These are phyloP conservation scores for Forsythia suspensa DNA, from an alignment of 257 asterid genomes.

Conservation along the genomic window DNA sequence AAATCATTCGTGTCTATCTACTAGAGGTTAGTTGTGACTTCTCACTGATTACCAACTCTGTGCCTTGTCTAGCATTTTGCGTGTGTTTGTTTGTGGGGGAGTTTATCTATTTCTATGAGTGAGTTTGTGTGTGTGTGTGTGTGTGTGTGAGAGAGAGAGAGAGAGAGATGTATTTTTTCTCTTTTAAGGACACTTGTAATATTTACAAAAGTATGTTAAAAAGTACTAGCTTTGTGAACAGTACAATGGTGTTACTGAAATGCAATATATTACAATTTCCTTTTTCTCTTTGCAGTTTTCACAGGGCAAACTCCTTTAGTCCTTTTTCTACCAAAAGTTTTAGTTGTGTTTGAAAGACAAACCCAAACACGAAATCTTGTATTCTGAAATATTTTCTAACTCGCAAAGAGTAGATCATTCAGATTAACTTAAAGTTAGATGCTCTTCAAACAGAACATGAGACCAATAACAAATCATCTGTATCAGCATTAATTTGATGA, in stretches of 20 bases:
- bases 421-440: background rate
- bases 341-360: constrained; percentile 2
- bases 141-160: background rate
- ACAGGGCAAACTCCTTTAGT: background rate
- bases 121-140: background rate
- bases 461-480: constrained; percentile 17
- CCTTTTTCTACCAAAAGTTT: background rate
- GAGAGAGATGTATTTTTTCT: background rate
- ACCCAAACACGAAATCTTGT: background rate
- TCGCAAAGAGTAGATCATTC: background rate
- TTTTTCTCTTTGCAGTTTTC: constrained; percentile 15
- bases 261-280: background rate
- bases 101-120: background rate
- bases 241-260: background rate
- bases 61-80: background rate
- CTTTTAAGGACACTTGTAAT: constrained; percentile 8
- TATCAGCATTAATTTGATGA: constrained; percentile 10
- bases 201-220: background rate
- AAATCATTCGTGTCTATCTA: background rate
- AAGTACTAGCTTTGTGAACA: constrained; percentile 1
- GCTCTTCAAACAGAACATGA: constrained; percentile 12
- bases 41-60: background rate
- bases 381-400: background rate
- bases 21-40: background rate
- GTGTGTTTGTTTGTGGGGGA: background rate